phyloP scores from a whole-genome alignment of 345 rosid genomes.

The Brassica rapa region DNA sequence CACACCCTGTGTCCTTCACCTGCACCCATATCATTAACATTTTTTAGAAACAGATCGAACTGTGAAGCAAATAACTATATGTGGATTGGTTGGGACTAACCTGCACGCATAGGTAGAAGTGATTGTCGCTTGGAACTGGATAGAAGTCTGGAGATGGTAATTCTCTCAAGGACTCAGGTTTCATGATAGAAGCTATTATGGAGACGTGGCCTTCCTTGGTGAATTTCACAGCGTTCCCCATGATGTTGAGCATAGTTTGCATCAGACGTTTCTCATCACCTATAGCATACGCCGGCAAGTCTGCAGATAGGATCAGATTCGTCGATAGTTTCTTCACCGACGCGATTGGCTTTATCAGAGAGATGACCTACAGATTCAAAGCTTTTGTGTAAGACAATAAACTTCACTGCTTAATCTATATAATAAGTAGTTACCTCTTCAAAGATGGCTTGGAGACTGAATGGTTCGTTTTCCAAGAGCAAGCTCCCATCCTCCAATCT shows the following conservation, averaged over 20 bases:
- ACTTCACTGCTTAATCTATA: neutral
- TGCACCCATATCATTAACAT: conserved; percentile 32
- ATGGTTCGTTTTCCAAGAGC: conserved; percentile 57
- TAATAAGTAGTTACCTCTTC: conserved; percentile 60
- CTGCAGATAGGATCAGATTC: conserved; percentile 64
- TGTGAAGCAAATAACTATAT: neutral
- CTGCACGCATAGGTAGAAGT: conserved; percentile 83
- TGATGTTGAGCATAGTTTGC: conserved; percentile 79
- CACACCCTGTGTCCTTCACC: conserved; percentile 94
- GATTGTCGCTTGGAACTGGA: conserved; percentile 59
- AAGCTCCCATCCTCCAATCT: conserved; percentile 94
- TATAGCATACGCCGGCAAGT: conserved; percentile 68
- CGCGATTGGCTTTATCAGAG: conserved; percentile 79
- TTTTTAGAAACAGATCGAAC: neutral
- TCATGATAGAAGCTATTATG: conserved; percentile 70
- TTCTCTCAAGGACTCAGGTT: conserved; percentile 72
- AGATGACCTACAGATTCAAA: conserved; percentile 53
- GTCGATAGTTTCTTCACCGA: conserved; percentile 71
- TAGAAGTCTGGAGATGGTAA: conserved; percentile 66
- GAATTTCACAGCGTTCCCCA: conserved; percentile 93
- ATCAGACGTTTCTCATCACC: conserved; percentile 90
- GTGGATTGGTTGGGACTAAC: conserved; percentile 38
- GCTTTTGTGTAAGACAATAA: neutral
- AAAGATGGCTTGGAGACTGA: conserved; percentile 65
- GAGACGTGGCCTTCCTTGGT: conserved; percentile 83